These are phyloP conservation scores for Bipolaris bicolor DNA, from an alignment of 2,329 filamentous ascomycete species.

Conservation along the genomic window DNA sequence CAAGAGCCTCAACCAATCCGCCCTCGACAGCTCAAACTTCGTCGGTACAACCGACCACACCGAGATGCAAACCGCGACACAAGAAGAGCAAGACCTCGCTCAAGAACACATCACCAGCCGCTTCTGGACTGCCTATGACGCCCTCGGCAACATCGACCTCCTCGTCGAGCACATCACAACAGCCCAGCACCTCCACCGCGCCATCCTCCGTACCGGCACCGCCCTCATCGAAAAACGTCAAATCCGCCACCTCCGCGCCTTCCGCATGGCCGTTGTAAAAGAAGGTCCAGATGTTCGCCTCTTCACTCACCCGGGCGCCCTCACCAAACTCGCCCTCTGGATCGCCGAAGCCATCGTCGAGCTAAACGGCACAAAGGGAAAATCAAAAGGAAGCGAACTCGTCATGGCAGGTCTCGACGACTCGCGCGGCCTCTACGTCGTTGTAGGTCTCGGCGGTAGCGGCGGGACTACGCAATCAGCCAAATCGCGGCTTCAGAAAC, in stretches of 20 bases:
- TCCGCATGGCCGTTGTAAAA: conserved; percentile 94
- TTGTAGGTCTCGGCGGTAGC: conserved; percentile 90
- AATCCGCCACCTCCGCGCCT: conserved; percentile 88
- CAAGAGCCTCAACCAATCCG: conserved; percentile 45
- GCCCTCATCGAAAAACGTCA: conserved; percentile 91
- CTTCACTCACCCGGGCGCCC: conserved; percentile 89
- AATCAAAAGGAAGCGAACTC: conserved; percentile 75
- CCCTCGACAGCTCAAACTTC: conserved; percentile 42
- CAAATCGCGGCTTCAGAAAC: conserved; percentile 68
- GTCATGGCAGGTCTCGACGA: conserved; percentile 92
- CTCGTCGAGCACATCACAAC: conserved; percentile 78
- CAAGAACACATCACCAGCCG: conserved; percentile 57
- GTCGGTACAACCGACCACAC: conserved; percentile 34
- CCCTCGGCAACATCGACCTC: conserved; percentile 65
- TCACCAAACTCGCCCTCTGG: conserved; percentile 94
- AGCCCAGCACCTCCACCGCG: conserved; percentile 87
- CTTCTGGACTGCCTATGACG: conserved; percentile 66
- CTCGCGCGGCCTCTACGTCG: conserved; percentile 82
- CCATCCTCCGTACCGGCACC: conserved; percentile 91
- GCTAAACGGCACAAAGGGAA: conserved; percentile 76
- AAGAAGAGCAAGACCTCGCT: conserved; percentile 38
- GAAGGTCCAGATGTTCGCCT: conserved; percentile 90
- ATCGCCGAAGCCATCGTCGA: conserved; percentile 89
- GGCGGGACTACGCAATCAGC: conserved; percentile 72
- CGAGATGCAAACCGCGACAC: conserved; percentile 27